Evolutionary conservation across 768 basidiomycete genomes (phyloP).

Genomic region (Daedaleopsis nitida): DNA sequence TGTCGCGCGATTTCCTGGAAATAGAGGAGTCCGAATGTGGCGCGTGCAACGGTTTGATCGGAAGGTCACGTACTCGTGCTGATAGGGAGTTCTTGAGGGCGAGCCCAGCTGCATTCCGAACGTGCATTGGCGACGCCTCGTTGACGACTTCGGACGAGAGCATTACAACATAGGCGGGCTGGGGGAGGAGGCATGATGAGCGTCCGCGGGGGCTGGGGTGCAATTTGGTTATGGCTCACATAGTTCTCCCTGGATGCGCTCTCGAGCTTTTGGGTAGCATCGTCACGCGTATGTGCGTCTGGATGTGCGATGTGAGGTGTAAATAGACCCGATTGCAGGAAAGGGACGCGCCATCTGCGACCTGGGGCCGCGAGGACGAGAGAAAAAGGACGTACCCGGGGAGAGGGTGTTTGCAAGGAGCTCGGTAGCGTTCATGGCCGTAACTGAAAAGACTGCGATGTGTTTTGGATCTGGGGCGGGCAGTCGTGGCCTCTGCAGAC

Average conservation of each 20-base stretch:
- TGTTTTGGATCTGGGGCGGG: slow-evolving; percentile 18
- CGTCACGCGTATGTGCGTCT: slow-evolving; percentile 91
- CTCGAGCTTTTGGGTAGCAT: slow-evolving; percentile 90
- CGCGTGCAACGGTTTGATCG: slow-evolving; percentile 26
- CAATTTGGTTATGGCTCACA: slow-evolving; percentile 47
- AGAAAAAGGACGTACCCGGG: slow-evolving; percentile 59
- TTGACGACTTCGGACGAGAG: slow-evolving; percentile 84
- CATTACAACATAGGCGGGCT: slow-evolving; percentile 94
- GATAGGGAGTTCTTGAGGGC: slow-evolving; percentile 95
- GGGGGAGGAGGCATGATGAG: slow-evolving; percentile 25
- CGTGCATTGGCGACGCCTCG: slow-evolving; percentile 66
- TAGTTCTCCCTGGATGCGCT: slow-evolving; percentile 85
- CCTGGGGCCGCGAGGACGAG: slow-evolving; percentile 32
- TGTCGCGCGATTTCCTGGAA: slow-evolving; percentile 75
- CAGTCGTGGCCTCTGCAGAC: slow-evolving; percentile 16
- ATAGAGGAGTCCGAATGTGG: slow-evolving; percentile 20
- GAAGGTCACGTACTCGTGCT: slow-evolving; percentile 68
- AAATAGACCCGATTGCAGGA: slow-evolving; percentile 22
- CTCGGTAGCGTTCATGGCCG: slow-evolving; percentile 86
- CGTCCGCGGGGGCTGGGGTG: slow-evolving; percentile 12
- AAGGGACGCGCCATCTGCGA: slow-evolving; percentile 16
- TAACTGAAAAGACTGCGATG: slow-evolving; percentile 22
- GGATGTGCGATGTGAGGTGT: slow-evolving; percentile 20
- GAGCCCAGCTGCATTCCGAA: slow-evolving; percentile 94
- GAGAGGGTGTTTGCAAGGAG: slow-evolving; percentile 93